These are phyloP conservation scores for Microdochium trichocladiopsis DNA, from an alignment of 2,329 filamentous ascomycete species.

Conservation along the genomic window DNA sequence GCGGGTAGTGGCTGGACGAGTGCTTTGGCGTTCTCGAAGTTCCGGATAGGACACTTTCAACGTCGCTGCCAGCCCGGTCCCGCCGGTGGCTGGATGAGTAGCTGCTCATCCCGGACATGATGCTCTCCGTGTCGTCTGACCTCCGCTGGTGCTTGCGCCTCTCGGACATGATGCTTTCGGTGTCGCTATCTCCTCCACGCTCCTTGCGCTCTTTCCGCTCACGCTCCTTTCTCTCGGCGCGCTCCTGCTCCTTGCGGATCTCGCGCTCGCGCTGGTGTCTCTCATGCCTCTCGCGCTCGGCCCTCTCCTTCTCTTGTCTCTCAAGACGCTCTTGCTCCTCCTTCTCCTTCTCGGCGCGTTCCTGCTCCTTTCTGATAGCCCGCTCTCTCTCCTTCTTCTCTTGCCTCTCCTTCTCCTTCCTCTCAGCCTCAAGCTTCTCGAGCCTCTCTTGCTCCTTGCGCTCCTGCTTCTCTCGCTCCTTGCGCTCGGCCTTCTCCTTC, in stretches of 20 bases:
- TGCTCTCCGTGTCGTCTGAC: constrained; percentile 1
- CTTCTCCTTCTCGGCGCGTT: constrained; percentile 33
- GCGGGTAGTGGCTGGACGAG: background rate
- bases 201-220: background rate
- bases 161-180: constrained; percentile 1
- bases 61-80: background rate
- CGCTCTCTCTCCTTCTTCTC: background rate
- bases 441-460: background rate
- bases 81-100: background rate
- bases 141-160: background rate
- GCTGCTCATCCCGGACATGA: background rate
- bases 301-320: background rate
- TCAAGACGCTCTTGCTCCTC: background rate
- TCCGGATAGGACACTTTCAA: background rate
- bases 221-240: background rate
- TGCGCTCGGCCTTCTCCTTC: background rate
- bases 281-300: background rate
- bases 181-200: background rate
- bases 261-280: background rate
- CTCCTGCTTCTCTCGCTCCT: background rate
- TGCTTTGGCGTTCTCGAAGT: background rate
- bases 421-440: background rate
- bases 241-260: background rate
- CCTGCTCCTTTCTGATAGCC: constrained; percentile 17
- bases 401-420: background rate